Conservation (phyloP, 495 filamentous ascomycete genomes). For the Bombardia bombarda region DNA sequence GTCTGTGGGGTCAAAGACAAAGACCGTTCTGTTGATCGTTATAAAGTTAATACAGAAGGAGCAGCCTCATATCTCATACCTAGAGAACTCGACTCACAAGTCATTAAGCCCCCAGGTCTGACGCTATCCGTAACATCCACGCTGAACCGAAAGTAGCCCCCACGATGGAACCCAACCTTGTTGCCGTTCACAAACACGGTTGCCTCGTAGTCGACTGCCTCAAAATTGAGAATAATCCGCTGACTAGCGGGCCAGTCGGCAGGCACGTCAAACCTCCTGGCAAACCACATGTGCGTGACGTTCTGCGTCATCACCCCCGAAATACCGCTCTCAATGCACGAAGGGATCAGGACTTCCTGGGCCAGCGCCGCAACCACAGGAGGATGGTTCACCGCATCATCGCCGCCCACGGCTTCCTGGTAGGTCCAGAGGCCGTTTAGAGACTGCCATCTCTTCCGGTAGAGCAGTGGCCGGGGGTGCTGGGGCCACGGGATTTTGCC, state of each 20-base stretch:
- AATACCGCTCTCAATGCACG: slow-evolving; percentile 49
- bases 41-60: not conserved
- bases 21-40: slow-evolving; percentile 39
- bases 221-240: slow-evolving; percentile 54
- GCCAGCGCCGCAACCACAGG: slow-evolving; percentile 21
- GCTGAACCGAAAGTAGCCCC: slow-evolving; percentile 55
- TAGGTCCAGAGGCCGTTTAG: slow-evolving; percentile 65
- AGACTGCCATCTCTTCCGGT: slow-evolving; percentile 51
- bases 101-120: slow-evolving; percentile 37
- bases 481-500: slow-evolving; percentile 59
- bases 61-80: not conserved
- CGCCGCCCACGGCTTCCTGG: slow-evolving; percentile 32
- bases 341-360: slow-evolving; percentile 50
- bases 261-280: slow-evolving; percentile 49
- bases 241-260: slow-evolving; percentile 28
- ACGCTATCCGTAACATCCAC: slow-evolving; percentile 50
- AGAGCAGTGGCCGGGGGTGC: slow-evolving; percentile 55
- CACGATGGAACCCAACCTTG: slow-evolving; percentile 45
- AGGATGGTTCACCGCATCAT: slow-evolving; percentile 29
- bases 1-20: slow-evolving; percentile 60
- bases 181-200: slow-evolving; percentile 56
- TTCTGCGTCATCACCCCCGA: slow-evolving; percentile 44
- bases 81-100: slow-evolving; percentile 41
- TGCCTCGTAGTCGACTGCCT: slow-evolving; percentile 60
- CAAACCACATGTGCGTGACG: slow-evolving; percentile 51